Base-by-base conservation (phyloP, 176 grass and related monocot genomes). In the Thinopyrum elongatum region DNA sequence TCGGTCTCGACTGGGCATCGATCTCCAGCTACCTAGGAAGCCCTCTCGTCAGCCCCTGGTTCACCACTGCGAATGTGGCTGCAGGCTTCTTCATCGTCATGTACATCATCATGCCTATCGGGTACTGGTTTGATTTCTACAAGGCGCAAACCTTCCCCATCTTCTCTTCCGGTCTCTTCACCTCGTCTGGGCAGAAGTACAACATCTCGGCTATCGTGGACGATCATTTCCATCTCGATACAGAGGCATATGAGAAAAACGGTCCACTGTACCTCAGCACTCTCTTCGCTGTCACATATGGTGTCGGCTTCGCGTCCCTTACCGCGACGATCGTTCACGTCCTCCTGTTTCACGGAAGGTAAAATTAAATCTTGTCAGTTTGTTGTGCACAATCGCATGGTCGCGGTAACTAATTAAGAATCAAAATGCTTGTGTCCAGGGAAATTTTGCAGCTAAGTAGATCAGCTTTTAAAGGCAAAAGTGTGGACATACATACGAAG, bases 21-120 rank as follows among this genome's bases (percentile, higher is more conserved):
- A 33, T 94, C 35, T 97, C 92, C 77, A 88, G 92, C 15, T 97
- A 97, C 83, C 82, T 97, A 2, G 90, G 90, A 5, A 97, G 95
- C 62, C 95, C 95, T 17, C 95, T 97, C 35, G 95, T 92, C 55
- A 97, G 95, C 86, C 95, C 95, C 30, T 94, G 95, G 95, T 97
- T 97, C 2, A 92, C 95, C 53, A 97, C 92, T 27, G 95, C 88
- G 6, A 97, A 97, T 36, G 64, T 97, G n/a, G 95, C 86, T 16
- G 95, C 84, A 2, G 92, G 95, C 60, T 97, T 94, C 80, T 46
- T 92, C 22, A 7, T 92, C 72, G 30, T 91, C 21, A 89, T 94
- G 95, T 97, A 97, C 41, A 66, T 94, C 49, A 78, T 97, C 46
- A 74, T 92, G 13, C 92, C 92, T 0, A 89, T 83, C 11, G 68